Base-by-base conservation (phyloP, 441 rosid genomes). In the Adansonia gregorii region DNA sequence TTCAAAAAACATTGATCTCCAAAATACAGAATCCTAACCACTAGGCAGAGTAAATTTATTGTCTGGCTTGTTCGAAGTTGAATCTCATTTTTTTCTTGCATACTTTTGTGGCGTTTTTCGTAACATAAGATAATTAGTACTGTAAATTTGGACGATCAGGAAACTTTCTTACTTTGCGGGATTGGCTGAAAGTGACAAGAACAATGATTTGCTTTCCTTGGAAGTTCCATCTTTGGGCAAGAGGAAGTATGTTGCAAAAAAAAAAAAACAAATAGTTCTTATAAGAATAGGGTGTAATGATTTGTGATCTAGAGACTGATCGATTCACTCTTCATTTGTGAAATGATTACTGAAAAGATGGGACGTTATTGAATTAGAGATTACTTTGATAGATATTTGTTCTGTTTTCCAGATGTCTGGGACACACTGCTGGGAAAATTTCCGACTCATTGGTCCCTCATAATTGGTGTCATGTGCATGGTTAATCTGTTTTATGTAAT, bases 221-320 rank as follows among this genome's bases (percentile, higher is more conserved):
- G 27, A 58, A 58, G 63, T 19, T 19, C 63, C 27, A 58, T 8
- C 4, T 19, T 24, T 58, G 64, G 64, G 24, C 11, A 9, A 22
- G 15, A 9, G 31, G 20, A 58, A 39, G 43, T 39, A 39, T 39
- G 43, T 39, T 39, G 64, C 11, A 14, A 1, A 59, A 59, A 59
- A 27, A 27, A 27, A 27, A 27, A 27, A 27, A 27, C 35, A 27
- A 1, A 2, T 14, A 12, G 43, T 31, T 64, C 3, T 15, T 10
- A n/a, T 15, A 3, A 54, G 48, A 3, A 31, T 31, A 19, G 43
- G 12, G n/a, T 22, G 63, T 54, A 67, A 58, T 48, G 60, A 74
- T 22, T 45, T 3, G 6, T 59, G 48, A 35, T 68, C 71, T 68
- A 71, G 61, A 68, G 74, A 73, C 43, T 52, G 58, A 27, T 27